A percentile compares a stretch with the other conserved stretches of the same genome.
Evolutionary conservation across 2,329 filamentous ascomycete species (phyloP).

Genomic region (Sphaerulina musiva): DNA sequence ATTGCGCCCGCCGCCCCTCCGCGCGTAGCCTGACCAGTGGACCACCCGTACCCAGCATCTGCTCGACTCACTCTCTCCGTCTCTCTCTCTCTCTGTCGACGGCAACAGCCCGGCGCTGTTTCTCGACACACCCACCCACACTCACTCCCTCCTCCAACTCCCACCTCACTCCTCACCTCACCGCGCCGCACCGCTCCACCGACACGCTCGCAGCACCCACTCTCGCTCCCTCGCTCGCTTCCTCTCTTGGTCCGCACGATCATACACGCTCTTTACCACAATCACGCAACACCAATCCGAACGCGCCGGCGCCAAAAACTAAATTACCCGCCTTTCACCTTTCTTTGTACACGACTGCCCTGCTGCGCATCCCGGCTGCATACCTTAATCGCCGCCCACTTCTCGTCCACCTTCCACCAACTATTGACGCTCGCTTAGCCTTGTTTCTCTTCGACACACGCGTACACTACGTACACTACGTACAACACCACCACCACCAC

Average conservation of each 20-base stretch:
- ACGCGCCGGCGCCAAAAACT: not conserved
- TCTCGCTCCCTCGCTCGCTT: not conserved
- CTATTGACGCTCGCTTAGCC: conserved; percentile 21
- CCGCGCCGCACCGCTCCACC: not conserved
- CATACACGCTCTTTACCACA: not conserved
- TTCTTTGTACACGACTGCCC: conserved; percentile 5
- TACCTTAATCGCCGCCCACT: conserved; percentile 7
- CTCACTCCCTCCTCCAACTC: no score
- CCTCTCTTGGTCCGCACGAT: not conserved
- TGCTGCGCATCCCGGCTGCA: not conserved
- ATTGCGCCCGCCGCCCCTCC: not conserved
- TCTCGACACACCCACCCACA: not conserved
- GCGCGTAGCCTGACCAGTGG: no score
- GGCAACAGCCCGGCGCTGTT: conserved; percentile 2
- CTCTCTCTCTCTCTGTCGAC: not conserved
- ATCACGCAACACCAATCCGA: not conserved
- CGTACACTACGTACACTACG: not conserved
- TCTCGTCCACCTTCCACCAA: not conserved
- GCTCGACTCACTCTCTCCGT: not conserved
- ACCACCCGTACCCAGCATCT: not conserved
- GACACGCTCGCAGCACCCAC: conserved; percentile 4
- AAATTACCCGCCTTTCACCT: not conserved
- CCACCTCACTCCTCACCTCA: no score
- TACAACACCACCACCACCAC: not conserved
- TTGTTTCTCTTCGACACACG: not conserved